Percentiles rank a stretch among this genome's conserved stretches.
Evolutionary conservation across 2,329 filamentous ascomycete genomes (phyloP).

Genomic region (Pseudogymnoascus verrucosus): DNA sequence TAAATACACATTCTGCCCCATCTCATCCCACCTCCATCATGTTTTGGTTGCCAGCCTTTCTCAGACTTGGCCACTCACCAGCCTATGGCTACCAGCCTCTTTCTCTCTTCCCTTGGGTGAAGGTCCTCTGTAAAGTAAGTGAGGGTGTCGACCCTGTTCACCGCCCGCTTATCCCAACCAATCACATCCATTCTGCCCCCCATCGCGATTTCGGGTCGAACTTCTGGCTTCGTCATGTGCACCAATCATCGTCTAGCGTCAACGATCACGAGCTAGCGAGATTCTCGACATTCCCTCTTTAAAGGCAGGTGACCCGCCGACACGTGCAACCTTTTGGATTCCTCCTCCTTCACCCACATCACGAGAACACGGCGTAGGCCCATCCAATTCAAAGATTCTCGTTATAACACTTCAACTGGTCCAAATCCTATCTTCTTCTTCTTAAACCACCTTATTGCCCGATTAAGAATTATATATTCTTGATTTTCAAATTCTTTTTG

Average conservation of each 20-base stretch:
- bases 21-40: neutral
- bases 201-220: neutral
- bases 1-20: neutral
- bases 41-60: neutral
- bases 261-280: constrained; percentile 7
- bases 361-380: neutral
- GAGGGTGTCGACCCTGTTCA: neutral
- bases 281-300: constrained; percentile 7
- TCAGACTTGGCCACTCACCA: neutral
- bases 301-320: constrained; percentile 7
- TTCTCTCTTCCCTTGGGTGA: neutral
- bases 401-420: neutral
- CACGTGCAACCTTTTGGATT: neutral
- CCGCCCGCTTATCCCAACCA: neutral
- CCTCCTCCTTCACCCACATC: neutral
- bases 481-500: neutral
- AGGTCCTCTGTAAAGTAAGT: neutral
- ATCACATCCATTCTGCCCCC: neutral
- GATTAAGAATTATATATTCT: constrained; percentile 8
- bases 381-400: neutral
- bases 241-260: constrained; percentile 4
- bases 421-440: neutral
- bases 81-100: neutral
- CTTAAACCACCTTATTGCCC: constrained; percentile 4
- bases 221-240: constrained; percentile 4